Conservation (phyloP, 208 protist species). For the Tritrichomonas foetus region DNA sequence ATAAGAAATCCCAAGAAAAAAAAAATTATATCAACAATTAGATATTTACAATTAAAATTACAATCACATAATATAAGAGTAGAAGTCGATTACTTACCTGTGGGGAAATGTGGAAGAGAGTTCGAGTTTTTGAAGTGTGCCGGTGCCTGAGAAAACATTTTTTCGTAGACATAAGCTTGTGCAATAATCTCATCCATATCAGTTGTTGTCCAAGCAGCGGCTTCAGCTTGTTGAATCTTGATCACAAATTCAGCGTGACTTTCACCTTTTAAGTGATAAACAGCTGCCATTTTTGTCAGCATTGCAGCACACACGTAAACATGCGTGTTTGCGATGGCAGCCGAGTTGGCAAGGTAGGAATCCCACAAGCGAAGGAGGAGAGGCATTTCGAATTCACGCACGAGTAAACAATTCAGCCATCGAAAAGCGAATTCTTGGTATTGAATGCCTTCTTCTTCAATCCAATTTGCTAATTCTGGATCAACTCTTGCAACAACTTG, state of each 20-base stretch:
- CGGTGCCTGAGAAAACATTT: constrained; percentile 26
- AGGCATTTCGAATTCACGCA: constrained; percentile 68
- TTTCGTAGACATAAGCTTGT: constrained; percentile 2
- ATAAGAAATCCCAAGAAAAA: too few species aligned
- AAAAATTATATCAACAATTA: too few species aligned
- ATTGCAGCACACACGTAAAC: constrained; percentile 74
- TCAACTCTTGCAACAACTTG: constrained; percentile 57
- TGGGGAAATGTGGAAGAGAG: too few species aligned
- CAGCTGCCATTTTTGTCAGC: constrained; percentile 40
- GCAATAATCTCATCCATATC: not conserved
- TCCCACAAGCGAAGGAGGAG: constrained; percentile 72
- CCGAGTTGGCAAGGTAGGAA: constrained; percentile 66
- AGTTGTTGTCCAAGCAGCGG: not conserved
- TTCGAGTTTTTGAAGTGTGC: constrained; percentile 8
- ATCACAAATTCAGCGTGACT: constrained; percentile 11
- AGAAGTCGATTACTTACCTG: too few species aligned
- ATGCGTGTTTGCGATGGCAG: constrained; percentile 65
- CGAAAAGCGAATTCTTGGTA: constrained; percentile 66
- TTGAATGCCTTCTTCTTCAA: constrained; percentile 64
- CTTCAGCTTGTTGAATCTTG: not conserved
- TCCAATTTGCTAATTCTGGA: constrained; percentile 57
- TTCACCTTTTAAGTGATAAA: not conserved
- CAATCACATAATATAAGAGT: too few species aligned
- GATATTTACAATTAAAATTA: too few species aligned
- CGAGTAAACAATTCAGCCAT: constrained; percentile 68